These are phyloP conservation scores for Vaccinium vitisidaea DNA, from an alignment of 148 eudicot genomes.

Conservation along the genomic window DNA sequence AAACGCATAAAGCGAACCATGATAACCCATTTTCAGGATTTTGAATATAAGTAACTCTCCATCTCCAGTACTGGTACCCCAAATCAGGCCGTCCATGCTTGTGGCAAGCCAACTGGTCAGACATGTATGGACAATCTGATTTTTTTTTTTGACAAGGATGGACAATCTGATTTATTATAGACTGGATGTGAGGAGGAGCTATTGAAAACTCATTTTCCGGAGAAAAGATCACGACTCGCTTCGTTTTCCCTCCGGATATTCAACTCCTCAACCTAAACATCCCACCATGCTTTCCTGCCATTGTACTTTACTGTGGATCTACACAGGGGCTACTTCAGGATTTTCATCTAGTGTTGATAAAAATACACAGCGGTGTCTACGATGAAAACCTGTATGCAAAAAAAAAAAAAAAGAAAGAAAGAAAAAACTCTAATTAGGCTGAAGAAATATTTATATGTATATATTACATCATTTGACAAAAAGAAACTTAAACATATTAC, in stretches of 20 bases:
- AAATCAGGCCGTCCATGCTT: slow-evolving; percentile 86
- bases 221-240: slow-evolving; percentile 67
- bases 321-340: slow-evolving; percentile 19
- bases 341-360: no score
- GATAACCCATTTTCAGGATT: background rate
- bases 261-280: slow-evolving; percentile 17
- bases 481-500: no score
- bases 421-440: no score
- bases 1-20: background rate
- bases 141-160: no score
- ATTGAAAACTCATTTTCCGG: slow-evolving; percentile 89
- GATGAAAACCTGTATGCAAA: no score
- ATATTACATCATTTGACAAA: no score
- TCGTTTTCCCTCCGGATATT: slow-evolving; percentile 22
- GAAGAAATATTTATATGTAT: no score
- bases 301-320: slow-evolving; percentile 64
- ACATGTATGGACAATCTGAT: slow-evolving; percentile 89
- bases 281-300: slow-evolving; percentile 51
- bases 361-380: no score
- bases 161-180: slow-evolving; percentile 78
- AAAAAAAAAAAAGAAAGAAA: no score
- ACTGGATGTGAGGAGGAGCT: slow-evolving; percentile 72
- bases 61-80: slow-evolving; percentile 77
- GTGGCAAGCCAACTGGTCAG: slow-evolving; percentile 93
- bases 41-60: slow-evolving; percentile 55